Percentiles rank a stretch among this genome's conserved stretches.
Evolutionary conservation across 108 stramenopile species (phyloP).

Genomic region (Nitzschia inconspicua): DNA sequence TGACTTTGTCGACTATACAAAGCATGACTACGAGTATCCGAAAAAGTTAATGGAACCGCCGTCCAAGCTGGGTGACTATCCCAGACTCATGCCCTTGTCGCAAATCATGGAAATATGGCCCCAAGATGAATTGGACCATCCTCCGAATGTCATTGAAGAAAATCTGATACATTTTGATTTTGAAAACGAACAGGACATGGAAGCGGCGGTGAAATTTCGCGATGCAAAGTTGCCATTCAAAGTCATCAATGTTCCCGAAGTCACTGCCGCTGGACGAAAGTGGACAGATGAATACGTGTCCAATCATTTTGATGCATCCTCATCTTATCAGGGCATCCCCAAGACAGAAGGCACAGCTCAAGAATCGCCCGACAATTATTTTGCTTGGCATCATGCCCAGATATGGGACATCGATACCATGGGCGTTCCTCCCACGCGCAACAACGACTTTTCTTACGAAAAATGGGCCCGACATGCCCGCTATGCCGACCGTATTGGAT

Average conservation of each 20-base stretch:
- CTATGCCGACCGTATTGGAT: conserved; percentile 67
- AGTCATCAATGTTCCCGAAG: conserved; percentile 77
- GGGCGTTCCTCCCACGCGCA: conserved; percentile 67
- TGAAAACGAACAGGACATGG: conserved; percentile 51
- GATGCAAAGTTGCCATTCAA: conserved; percentile 82
- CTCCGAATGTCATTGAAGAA: conserved; percentile 46
- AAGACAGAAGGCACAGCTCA: conserved; percentile 45
- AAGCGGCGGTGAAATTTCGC: conserved; percentile 60
- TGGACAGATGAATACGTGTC: conserved; percentile 86
- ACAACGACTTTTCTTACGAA: conserved; percentile 63
- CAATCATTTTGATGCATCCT: conserved; percentile 41
- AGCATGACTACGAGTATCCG: conserved; percentile 61
- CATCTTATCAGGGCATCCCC: conserved; percentile 1
- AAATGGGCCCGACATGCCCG: conserved; percentile 72
- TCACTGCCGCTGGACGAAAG: conserved; percentile 48
- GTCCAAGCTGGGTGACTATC: conserved; percentile 54
- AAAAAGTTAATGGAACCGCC: conserved; percentile 43
- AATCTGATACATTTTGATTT: conserved; percentile 77
- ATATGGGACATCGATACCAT: conserved; percentile 53
- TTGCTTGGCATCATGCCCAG: conserved; percentile 64
- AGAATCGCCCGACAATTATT: conserved; percentile 78
- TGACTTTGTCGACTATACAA: conserved; percentile 67
- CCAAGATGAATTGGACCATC: conserved; percentile 72
- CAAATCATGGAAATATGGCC: conserved; percentile 69
- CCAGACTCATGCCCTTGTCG: conserved; percentile 43